These are phyloP conservation scores for Trametes sp. DNA, from an alignment of 1,284 basidiomycete species.

Conservation along the genomic window DNA sequence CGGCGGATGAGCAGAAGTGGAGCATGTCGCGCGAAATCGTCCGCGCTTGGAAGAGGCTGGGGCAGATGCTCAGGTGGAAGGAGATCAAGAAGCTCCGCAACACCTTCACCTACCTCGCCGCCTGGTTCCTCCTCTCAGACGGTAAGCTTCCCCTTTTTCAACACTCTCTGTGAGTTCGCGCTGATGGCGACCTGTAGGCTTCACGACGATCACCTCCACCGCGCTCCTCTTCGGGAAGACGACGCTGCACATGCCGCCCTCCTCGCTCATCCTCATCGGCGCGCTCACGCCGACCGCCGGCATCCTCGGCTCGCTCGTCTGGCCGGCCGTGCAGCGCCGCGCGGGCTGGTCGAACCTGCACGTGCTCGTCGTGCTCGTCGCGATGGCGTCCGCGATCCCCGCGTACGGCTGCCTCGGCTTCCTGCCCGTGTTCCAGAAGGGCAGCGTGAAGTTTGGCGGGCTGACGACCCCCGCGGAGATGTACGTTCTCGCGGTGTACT, in stretches of 20 bases:
- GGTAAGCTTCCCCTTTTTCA: conserved; percentile 54
- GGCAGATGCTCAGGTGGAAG: conserved; percentile 70
- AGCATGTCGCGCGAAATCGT: conserved; percentile 57
- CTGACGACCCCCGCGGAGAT: conserved; percentile 84
- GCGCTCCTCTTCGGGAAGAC: conserved; percentile 88
- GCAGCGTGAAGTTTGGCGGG: conserved; percentile 64
- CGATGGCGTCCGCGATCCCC: conserved; percentile 74
- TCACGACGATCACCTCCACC: conserved; percentile 85
- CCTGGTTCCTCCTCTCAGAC: conserved; percentile 93
- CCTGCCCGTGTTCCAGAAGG: conserved; percentile 56
- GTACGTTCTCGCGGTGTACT: conserved; percentile 83
- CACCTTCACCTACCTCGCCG: conserved; percentile 86
- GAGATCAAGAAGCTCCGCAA: conserved; percentile 80
- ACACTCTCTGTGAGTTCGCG: neutral
- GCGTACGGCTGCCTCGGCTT: conserved; percentile 87
- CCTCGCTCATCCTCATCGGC: conserved; percentile 75
- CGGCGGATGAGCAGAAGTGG: conserved; percentile 47
- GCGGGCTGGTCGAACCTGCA: conserved; percentile 71
- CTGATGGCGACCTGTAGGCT: conserved; percentile 53
- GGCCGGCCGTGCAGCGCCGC: conserved; percentile 71
- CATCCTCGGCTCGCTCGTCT: conserved; percentile 76
- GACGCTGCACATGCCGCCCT: conserved; percentile 74
- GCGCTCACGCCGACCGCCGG: conserved; percentile 74
- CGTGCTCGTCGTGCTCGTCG: conserved; percentile 72
- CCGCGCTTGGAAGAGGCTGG: conserved; percentile 72